Base-by-base conservation (phyloP, 148 eudicot species). In the Chenopodium suecicum region DNA sequence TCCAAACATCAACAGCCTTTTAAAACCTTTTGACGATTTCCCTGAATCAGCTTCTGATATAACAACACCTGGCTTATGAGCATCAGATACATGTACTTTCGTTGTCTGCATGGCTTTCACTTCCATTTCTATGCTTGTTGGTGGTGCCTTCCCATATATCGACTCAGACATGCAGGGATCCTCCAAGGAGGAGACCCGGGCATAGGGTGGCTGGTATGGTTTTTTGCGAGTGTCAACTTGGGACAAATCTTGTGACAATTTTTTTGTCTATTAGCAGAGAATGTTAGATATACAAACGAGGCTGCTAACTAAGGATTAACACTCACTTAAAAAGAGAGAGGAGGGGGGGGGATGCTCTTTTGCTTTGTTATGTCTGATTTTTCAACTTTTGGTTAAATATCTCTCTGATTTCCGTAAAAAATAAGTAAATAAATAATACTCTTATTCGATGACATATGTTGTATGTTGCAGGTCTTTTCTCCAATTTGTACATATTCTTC, bases 11-110 rank as follows among this genome's bases (percentile, higher is more conserved):
- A 94, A 86, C 22, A 96, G 89, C 79, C 93, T 89, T 82, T 85
- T 96, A 56, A 96, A 88, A 76, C 99, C 99, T 86, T 92, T 96
- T 5, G 97, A 75, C 58, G 81, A 79, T 85, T 90, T 95, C 82
- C 84, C 94, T n/a, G 82, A 74, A 74, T 83, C 80, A 69, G 83
- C 79, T 84, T 90, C 94, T 65, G 88, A 87, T 78, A 84, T 84
- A 75, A 84, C 90, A 37, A 88, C 37, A 23, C 87, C 86, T 67
- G 80, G 54, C 81, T 79, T 84, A 64, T 87, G 84, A 78, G 70
- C 71, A 85, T 87, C 91, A 85, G 91, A 70, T 44, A 86, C 85
- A 75, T 79, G 87, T 56, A 79, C 85, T 82, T 81, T 88, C 41
- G 85, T 74, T 62, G 84, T 79, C 82, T 88, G 86, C 9, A 54